Percentiles rank a stretch among this genome's conserved stretches.
Evolutionary conservation across 1,284 basidiomycete genomes (phyloP).

Genomic region (Trametes pubescens): DNA sequence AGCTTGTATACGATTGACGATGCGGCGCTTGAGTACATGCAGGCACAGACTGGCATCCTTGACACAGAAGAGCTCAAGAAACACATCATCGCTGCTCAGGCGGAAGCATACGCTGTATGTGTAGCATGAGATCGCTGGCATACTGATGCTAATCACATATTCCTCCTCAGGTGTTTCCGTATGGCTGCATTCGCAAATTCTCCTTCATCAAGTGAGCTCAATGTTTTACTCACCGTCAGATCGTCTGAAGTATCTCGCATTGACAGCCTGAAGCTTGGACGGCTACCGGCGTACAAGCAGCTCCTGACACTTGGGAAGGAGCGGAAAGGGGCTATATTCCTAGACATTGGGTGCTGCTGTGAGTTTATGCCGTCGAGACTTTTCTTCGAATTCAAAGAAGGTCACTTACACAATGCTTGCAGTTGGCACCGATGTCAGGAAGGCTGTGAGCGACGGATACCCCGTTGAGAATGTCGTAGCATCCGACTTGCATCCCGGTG

Average conservation of each 20-base stretch:
- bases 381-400: not conserved
- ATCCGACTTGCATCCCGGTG: conserved; percentile 44
- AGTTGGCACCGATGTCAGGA: conserved; percentile 55
- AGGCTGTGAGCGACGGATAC: conserved; percentile 49
- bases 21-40: conserved; percentile 50
- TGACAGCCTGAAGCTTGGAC: conserved; percentile 44
- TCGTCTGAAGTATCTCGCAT: not conserved
- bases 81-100: conserved; percentile 54
- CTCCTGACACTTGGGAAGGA: conserved; percentile 49
- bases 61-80: conserved; percentile 50
- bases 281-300: conserved; percentile 50
- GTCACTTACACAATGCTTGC: not conserved
- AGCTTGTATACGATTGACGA: conserved; percentile 32
- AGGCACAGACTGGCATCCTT: conserved; percentile 49
- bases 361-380: conserved; percentile 29
- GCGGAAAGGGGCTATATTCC: conserved; percentile 51
- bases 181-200: conserved; percentile 31
- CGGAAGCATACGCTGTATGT: conserved; percentile 35
- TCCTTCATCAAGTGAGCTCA: conserved; percentile 26
- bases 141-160: not conserved
- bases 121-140: not conserved
- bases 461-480: conserved; percentile 45
- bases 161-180: conserved; percentile 22
- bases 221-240: not conserved
- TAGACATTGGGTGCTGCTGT: conserved; percentile 61